Evolutionary conservation across 176 grass and related monocot genomes (phyloP), one percentile per base, ranked within the genome.

Genomic region (Hsuehochloa calcarea): DNA sequence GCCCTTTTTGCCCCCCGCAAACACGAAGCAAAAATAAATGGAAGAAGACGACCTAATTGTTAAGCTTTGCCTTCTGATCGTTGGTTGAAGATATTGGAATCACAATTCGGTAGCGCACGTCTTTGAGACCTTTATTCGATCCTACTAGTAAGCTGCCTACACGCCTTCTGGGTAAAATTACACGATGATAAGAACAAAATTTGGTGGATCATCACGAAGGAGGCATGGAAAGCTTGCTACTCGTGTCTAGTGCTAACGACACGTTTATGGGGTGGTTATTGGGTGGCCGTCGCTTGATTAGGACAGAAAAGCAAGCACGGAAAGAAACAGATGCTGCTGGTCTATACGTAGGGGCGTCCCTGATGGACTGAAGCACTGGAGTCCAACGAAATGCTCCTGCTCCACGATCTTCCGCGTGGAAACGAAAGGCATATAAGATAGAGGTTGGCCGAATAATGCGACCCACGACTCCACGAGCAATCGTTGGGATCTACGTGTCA

Each of bases 391-490:
- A 29, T 68, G 52, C 65, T 49, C 12, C 29, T 17, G 19, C 23
- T 1, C 9, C 40, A 34, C 60, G 15, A 8, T 13, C n/a, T 37
- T 8, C 10, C 4, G 63, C 2, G 66, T 27, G 55, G 56, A 43
- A 69, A 72, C 65, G 25, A 6, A 76, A 16, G 80, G 27, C 45
- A n/a, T 0, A 8, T 17, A 23, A 5, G 69, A 8, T 5, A 4
- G 31, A 22, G 19, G 47, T 10, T 29, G 50, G 52, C 8, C 17
- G 64, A 49, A 77, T 70, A 70, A 85, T 77, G 83, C 70, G 70
- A 81, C 70, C 35, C 78, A 74, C 37, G 46, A 81, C 75, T 60
- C 35, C 78, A 74, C 37, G 46, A 81, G 45, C 77, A 66, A 74
- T 80, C 17, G 77, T 43, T 52, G 82, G 51, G 51, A 16, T 25